Percentiles rank a stretch among this genome's conserved stretches.
Evolutionary conservation across 2,329 filamentous ascomycete genomes (phyloP).

Genomic region (Hymenoscyphus fructigenus): DNA sequence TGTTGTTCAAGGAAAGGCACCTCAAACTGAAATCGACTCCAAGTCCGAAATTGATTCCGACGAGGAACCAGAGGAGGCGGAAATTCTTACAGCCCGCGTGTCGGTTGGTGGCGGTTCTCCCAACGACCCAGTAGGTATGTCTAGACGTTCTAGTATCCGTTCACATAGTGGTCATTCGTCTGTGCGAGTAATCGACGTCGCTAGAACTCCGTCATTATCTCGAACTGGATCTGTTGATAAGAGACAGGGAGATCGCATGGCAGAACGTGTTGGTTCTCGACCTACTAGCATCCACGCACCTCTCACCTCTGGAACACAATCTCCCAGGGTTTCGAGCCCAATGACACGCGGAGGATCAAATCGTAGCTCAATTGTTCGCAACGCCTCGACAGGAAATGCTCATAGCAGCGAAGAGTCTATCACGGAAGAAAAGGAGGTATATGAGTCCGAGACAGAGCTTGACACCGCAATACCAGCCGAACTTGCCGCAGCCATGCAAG

Average conservation of each 20-base stretch:
- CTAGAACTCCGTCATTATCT: constrained; percentile 28
- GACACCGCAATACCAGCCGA: constrained; percentile 28
- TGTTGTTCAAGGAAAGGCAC: constrained; percentile 25
- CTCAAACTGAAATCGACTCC: constrained; percentile 20
- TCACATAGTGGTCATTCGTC: constrained; percentile 35
- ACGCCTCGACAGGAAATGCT: constrained; percentile 22
- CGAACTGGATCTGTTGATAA: constrained; percentile 25
- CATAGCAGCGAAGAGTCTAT: constrained; percentile 29
- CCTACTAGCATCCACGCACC: constrained; percentile 29
- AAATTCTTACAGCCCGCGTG: constrained; percentile 38
- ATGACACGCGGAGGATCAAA: constrained; percentile 24
- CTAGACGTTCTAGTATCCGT: constrained; percentile 31
- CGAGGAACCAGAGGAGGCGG: constrained; percentile 29
- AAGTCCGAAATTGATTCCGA: constrained; percentile 28
- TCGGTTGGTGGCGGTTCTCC: constrained; percentile 33
- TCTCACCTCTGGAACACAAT: constrained; percentile 17
- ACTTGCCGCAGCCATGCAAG: constrained; percentile 30
- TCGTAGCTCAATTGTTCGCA: constrained; percentile 28
- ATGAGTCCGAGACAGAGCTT: constrained; percentile 15
- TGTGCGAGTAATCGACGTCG: constrained; percentile 36
- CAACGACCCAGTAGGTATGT: constrained; percentile 24
- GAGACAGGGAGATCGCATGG: constrained; percentile 20
- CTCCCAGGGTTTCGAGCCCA: constrained; percentile 29
- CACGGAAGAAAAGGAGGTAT: constrained; percentile 31
- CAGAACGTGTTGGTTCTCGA: constrained; percentile 24